Evolutionary conservation across 768 basidiomycete genomes (phyloP), one percentile per base, ranked within the genome.

Genomic region (Lentinula detonsa): DNA sequence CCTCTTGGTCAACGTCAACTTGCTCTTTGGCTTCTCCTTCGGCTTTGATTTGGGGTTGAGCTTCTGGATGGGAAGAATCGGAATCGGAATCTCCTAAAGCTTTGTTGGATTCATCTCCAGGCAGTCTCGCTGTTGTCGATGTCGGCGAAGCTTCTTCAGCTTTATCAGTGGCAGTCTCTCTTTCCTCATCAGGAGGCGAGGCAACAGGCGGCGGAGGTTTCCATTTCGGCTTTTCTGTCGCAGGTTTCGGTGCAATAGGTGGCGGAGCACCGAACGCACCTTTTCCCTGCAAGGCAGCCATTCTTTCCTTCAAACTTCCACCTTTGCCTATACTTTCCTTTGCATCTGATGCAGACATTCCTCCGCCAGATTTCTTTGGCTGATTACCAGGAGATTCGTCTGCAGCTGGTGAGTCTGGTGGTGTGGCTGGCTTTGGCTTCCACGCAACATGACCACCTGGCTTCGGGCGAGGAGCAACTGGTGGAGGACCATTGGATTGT

Each of bases 221-320:
- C 93, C 93, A 95, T 72, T 90, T 92, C 11, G 90, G 90, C 65
- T 86, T 87, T 67, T 88, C 87, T 33, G 78, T 70, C 0, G 81
- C 74, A 5, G 87, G 86, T 61, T 85, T 83, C 1, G 88, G 82
- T 6, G 79, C 72, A 9, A 78, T 66, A 40, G 78, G 73, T 5
- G 81, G 68, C 7, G 84, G 80, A 1, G 76, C 81, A 15, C 91
- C 91, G 68, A 96, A 93, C 9, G 78, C 93, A 15, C 91, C 90
- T 49, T 81, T 86, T 7, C 90, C 92, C 70, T 94, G 91, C 40
- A 98, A 75, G 2, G 94, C 93, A 34, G 94, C 94, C 94, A 98
- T 97, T 40, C 96, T 85, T 62, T 97, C 96, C 75, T 88, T 95
- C 65, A 98, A 74, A 60, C 91, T 92, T 4, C 85, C 88, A 2